Percentiles rank a stretch among this genome's conserved stretches.
These are phyloP conservation scores for Rhododendron vialii DNA, from an alignment of 148 eudicot species.

Conservation along the genomic window DNA sequence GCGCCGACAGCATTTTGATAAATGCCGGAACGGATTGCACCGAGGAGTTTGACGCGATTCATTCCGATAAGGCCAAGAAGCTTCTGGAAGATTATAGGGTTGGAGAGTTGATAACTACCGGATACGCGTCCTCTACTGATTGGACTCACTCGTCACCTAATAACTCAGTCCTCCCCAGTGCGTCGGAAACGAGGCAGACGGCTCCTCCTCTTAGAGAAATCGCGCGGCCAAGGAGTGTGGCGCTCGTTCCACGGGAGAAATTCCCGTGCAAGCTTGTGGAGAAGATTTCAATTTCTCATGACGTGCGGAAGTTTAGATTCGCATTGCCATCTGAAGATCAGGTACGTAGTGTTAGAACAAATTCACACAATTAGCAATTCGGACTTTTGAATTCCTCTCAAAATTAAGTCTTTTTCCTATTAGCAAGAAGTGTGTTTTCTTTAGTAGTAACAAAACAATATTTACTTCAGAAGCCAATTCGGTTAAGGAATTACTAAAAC, in stretches of 20 bases:
- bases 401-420: too few species aligned
- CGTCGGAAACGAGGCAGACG: constrained; percentile 19
- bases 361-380: not conserved
- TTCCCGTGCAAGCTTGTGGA: constrained; percentile 66
- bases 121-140: constrained; percentile 37
- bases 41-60: constrained; percentile 90
- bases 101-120: constrained; percentile 66
- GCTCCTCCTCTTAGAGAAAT: constrained; percentile 62
- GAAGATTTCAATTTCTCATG: constrained; percentile 65
- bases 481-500: not conserved
- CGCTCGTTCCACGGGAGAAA: constrained; percentile 59
- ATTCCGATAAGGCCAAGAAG: constrained; percentile 80
- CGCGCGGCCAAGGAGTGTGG: constrained; percentile 34
- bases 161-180: constrained; percentile 66
- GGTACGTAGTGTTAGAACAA: not conserved
- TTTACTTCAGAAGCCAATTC: too few species aligned
- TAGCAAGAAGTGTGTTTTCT: too few species aligned
- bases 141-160: constrained; percentile 54
- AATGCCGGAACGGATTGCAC: constrained; percentile 92
- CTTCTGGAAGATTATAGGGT: constrained; percentile 64
- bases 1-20: constrained; percentile 79
- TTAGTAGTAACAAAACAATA: too few species aligned
- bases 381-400: too few species aligned
- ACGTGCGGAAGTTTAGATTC: constrained; percentile 61
- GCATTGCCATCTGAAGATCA: constrained; percentile 65